phyloP scores from a whole-genome alignment of 306 rosid species.

The Crataegus laevigata region DNA sequence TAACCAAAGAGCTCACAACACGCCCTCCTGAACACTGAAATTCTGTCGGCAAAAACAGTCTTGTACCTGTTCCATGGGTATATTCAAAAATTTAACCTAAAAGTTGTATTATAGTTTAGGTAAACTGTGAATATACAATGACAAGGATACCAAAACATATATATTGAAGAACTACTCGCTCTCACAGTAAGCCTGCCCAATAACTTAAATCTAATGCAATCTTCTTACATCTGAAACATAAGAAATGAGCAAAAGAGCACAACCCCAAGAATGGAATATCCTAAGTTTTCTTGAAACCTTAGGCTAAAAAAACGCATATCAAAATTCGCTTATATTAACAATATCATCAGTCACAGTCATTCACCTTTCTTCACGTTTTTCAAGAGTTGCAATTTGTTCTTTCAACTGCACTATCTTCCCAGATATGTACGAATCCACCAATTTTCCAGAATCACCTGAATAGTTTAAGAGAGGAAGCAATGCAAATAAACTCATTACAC shows the following conservation, averaged over 20 bases:
- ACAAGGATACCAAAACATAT: background rate
- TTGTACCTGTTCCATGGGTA: slow-evolving; percentile 62
- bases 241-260: background rate
- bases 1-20: slow-evolving; percentile 98
- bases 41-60: slow-evolving; percentile 94
- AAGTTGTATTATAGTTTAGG: background rate
- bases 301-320: background rate
- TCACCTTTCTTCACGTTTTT: slow-evolving; percentile 94
- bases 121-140: background rate
- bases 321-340: background rate
- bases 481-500: background rate
- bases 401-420: slow-evolving; percentile 73
- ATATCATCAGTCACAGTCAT: slow-evolving; percentile 2
- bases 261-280: background rate
- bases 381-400: slow-evolving; percentile 91
- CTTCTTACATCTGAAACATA: background rate
- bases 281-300: background rate
- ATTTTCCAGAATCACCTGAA: slow-evolving; percentile 78
- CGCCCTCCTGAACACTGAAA: slow-evolving; percentile 91
- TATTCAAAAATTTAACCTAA: slow-evolving; percentile 18
- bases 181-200: background rate
- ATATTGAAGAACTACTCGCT: background rate
- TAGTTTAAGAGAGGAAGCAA: slow-evolving; percentile 4
- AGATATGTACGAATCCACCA: slow-evolving; percentile 78
- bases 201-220: background rate